Evolutionary conservation across 805 yeast species (phyloP), one percentile per base, ranked within the genome.

Genomic region (Cyberlindnera xishuangbannaensis): DNA sequence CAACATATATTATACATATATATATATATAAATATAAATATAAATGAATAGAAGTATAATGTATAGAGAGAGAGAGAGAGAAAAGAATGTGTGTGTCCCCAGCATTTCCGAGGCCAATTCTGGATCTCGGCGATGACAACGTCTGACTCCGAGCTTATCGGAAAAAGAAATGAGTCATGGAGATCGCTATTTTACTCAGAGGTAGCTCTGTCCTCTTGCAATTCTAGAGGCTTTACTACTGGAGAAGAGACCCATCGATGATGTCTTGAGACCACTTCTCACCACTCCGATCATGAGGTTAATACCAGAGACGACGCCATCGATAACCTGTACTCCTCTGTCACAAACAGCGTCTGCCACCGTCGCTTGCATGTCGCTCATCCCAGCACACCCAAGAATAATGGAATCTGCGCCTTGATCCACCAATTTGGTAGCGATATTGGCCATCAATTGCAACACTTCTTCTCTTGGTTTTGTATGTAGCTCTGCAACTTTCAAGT

Each of bases 321-420:
- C 56, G 13, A 51, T 39, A 3, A 51, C 55, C 13, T 41, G 50
- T 5, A 51, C 53, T 2, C 44, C 42, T 13, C 33, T 23, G 10
- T 35, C 34, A 12, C 26, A 18, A 4, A 51, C 52, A 12, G 54
- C 47, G 7, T 34, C 27, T 1, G 34, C 36, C 3, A 50, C 55
- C 7, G 56, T 55, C 13, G 42, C 39, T 23, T 47, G 47, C 53
- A 51, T 48, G 23, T 51, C 56, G 10, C 48, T 39, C 56, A 51
- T 53, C n/a, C 63, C 55, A n/a, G 59, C 55, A 44, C 57, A 47
- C 1, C 63, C 63, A 4, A 59, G 38, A 7, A 58, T 45, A 6
- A 58, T 22, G 7, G 39, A 44, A 36, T 58, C 60, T 9, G 59
- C 58, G 11, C 59, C 43, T 40, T 53, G 49, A 14, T 46, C 48